phyloP scores from a whole-genome alignment of 1,139 yeast species.

The Candida gigantensis region DNA sequence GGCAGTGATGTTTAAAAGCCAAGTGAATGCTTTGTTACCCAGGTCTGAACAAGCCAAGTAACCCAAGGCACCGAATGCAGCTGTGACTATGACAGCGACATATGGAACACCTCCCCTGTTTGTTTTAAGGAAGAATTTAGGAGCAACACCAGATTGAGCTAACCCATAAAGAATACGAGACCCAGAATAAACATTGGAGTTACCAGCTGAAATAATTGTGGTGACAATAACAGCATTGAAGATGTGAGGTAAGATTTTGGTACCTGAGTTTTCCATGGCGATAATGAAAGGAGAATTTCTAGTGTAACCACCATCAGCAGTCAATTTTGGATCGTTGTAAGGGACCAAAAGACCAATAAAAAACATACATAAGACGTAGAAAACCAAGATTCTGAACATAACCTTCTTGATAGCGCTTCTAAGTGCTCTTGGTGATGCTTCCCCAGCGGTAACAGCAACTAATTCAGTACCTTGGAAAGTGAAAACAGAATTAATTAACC shows the following conservation, averaged over 20 bases:
- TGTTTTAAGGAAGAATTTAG: conserved; percentile 51
- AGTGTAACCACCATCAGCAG: conserved; percentile 29
- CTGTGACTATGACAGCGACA: conserved; percentile 57
- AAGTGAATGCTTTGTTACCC: conserved; percentile 73
- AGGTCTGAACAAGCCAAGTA: conserved; percentile 63
- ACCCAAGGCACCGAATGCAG: conserved; percentile 65
- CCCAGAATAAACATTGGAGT: conserved; percentile 75
- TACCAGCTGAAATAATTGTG: conserved; percentile 77
- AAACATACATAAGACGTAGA: conserved; percentile 79
- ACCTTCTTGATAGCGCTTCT: conserved; percentile 72
- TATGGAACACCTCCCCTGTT: conserved; percentile 69
- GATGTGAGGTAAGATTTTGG: conserved; percentile 65
- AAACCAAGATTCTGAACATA: conserved; percentile 73
- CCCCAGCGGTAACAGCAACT: conserved; percentile 89
- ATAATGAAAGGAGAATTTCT: conserved; percentile 54
- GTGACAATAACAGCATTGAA: conserved; percentile 73
- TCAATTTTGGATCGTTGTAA: conserved; percentile 57
- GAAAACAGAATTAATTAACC: conserved; percentile 70
- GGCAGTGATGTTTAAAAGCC: conserved; percentile 82
- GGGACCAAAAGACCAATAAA: conserved; percentile 86
- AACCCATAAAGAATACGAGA: conserved; percentile 71
- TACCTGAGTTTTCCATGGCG: conserved; percentile 68
- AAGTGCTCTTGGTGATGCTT: conserved; percentile 80
- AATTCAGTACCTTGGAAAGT: conserved; percentile 81
- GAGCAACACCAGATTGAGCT: conserved; percentile 63